phyloP scores from a whole-genome alignment of 1,284 basidiomycete genomes.

The Pseudozyma thailandica region DNA sequence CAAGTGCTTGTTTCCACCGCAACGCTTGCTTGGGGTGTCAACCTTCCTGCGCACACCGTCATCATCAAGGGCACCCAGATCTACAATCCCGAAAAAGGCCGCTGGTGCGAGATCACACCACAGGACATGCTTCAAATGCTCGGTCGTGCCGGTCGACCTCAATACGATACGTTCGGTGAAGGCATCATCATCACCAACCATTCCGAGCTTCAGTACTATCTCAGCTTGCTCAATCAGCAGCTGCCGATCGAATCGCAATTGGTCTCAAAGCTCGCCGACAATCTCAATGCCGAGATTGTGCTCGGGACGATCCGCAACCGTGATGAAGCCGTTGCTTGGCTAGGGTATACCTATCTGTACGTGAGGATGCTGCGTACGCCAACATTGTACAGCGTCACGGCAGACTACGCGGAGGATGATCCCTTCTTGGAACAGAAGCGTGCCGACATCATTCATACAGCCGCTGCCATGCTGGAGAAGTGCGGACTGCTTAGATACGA shows the following conservation, averaged over 20 bases:
- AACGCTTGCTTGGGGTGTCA: slow-evolving; percentile 99
- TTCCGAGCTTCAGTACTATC: slow-evolving; percentile 93
- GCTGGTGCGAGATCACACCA: slow-evolving; percentile 93
- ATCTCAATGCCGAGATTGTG: slow-evolving; percentile 97
- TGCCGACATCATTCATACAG: slow-evolving; percentile 92
- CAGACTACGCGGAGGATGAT: slow-evolving; percentile 91
- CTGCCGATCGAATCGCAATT: slow-evolving; percentile 94
- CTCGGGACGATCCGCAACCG: slow-evolving; percentile 89
- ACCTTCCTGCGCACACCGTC: slow-evolving; percentile 95
- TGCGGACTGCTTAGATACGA: slow-evolving; percentile 94
- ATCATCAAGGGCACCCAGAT: slow-evolving; percentile 99
- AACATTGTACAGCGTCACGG: slow-evolving; percentile 85
- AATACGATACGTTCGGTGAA: slow-evolving; percentile 97
- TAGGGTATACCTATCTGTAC: slow-evolving; percentile 72
- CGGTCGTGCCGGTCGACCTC: slow-evolving; percentile 94
- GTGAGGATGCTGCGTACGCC: slow-evolving; percentile 96
- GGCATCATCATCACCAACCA: slow-evolving; percentile 99
- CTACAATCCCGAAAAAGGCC: slow-evolving; percentile 98
- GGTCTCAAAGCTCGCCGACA: slow-evolving; percentile 90
- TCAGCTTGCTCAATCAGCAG: slow-evolving; percentile 66
- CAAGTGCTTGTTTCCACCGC: slow-evolving; percentile 97
- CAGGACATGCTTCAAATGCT: slow-evolving; percentile 99
- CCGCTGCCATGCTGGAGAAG: slow-evolving; percentile 92
- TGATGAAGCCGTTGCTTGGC: slow-evolving; percentile 97
- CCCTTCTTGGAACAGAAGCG: slow-evolving; percentile 86